These are phyloP conservation scores for Dioscorea alata DNA, from an alignment of 106 monocot species.

Conservation along the genomic window DNA sequence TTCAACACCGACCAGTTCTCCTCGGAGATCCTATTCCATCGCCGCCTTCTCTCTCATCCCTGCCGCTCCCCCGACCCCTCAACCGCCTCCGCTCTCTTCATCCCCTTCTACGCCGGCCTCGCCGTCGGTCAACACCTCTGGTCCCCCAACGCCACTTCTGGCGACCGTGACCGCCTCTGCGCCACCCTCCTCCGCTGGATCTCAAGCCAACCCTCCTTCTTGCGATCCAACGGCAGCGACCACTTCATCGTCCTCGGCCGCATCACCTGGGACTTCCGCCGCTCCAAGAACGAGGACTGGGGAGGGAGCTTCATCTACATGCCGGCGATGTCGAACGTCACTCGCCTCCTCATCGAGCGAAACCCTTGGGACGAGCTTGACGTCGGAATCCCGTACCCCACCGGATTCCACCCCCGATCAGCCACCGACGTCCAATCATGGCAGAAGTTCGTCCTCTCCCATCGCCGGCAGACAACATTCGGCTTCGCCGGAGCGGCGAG, in stretches of 20 bases:
- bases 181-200: constrained; percentile 32
- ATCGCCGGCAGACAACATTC: constrained; percentile 38
- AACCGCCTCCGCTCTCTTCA: constrained; percentile 65
- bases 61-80: constrained; percentile 59
- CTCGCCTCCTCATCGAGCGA: constrained; percentile 76
- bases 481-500: constrained; percentile 74
- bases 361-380: constrained; percentile 70
- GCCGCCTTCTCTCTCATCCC: constrained; percentile 51
- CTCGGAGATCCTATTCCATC: constrained; percentile 72
- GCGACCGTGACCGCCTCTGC: constrained; percentile 40
- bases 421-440: constrained; percentile 37
- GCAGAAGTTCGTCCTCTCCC: constrained; percentile 54
- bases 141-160: constrained; percentile 31
- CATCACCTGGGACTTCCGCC: constrained; percentile 76
- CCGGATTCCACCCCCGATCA: constrained; percentile 77
- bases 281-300: constrained; percentile 40
- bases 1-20: constrained; percentile 87
- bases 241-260: constrained; percentile 62
- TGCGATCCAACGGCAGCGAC: constrained; percentile 30
- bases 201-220: constrained; percentile 8
- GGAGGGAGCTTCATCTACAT: constrained; percentile 71
- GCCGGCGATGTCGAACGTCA: constrained; percentile 72
- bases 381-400: constrained; percentile 88
- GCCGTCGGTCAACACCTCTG: constrained; percentile 68
- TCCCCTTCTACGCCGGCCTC: constrained; percentile 92